These are phyloP conservation scores for Phytopythium litorale DNA, from an alignment of 352 stramenopile genomes.

Conservation along the genomic window DNA sequence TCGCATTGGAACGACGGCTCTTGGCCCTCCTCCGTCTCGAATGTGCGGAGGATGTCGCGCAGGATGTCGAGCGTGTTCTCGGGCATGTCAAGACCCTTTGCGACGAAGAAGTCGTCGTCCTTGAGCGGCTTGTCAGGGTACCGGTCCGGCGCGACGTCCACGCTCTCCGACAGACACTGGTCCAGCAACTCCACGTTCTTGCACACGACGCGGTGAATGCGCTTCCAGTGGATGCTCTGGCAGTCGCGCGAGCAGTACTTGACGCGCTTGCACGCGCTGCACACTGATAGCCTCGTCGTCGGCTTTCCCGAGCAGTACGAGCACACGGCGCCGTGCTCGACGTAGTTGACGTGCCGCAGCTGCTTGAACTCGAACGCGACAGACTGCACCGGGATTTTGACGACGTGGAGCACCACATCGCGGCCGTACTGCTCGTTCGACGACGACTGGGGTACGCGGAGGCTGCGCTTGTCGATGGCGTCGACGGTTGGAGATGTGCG, in stretches of 20 bases:
- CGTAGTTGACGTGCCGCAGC: slow-evolving; percentile 20
- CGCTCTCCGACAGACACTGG: slow-evolving; percentile 18
- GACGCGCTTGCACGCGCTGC: slow-evolving; percentile 22
- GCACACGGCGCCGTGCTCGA: slow-evolving; percentile 17
- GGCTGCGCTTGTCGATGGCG: slow-evolving; percentile 19
- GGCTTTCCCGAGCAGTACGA: slow-evolving; percentile 12
- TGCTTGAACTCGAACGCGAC: slow-evolving; percentile 21
- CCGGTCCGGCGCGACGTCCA: slow-evolving; percentile 21
- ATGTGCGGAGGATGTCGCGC: slow-evolving; percentile 14
- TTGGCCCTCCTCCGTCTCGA: not conserved
- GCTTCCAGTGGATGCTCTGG: slow-evolving; percentile 29
- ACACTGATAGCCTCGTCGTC: slow-evolving; percentile 13
- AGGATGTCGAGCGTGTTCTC: slow-evolving; percentile 20
- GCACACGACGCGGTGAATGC: slow-evolving; percentile 26
- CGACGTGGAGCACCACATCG: slow-evolving; percentile 23
- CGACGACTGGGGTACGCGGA: slow-evolving; percentile 12
- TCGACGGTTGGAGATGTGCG: slow-evolving; percentile 17
- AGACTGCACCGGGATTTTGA: slow-evolving; percentile 17
- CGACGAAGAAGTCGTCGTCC: slow-evolving; percentile 1
- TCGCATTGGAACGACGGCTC: slow-evolving; percentile 7
- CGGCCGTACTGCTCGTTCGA: slow-evolving; percentile 18
- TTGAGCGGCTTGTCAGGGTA: slow-evolving; percentile 1
- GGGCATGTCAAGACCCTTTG: not conserved
- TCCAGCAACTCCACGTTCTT: slow-evolving; percentile 14
- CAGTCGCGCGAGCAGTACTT: slow-evolving; percentile 31